Percentiles rank a stretch among this genome's conserved stretches.
Conservation (phyloP, 2,329 filamentous ascomycete genomes). For the Colletotrichum sp. region DNA sequence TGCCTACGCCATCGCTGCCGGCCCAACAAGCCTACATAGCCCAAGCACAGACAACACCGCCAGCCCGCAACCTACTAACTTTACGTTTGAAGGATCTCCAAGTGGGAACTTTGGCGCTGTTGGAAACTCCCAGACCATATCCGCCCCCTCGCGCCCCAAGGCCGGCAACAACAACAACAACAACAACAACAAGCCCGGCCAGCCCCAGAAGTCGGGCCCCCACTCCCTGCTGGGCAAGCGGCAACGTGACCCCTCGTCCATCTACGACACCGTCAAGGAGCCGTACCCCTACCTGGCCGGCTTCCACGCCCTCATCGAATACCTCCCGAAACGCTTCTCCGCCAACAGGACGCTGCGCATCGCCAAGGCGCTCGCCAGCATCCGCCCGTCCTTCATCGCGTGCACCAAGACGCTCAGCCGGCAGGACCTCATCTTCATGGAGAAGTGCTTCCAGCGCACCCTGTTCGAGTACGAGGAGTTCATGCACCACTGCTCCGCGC, state of each 20-base stretch:
- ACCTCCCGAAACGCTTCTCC: constrained; percentile 80
- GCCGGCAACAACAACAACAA: constrained; percentile 15
- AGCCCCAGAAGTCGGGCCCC: constrained; percentile 43
- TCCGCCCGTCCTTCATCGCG: constrained; percentile 91
- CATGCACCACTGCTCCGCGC: constrained; percentile 85
- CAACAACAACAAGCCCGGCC: constrained; percentile 38
- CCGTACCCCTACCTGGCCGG: constrained; percentile 91
- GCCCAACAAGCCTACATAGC: constrained; percentile 66
- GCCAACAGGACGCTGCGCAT: constrained; percentile 80
- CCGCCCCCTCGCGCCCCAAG: constrained; percentile 45
- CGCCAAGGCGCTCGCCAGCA: constrained; percentile 85
- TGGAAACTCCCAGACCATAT: constrained; percentile 23
- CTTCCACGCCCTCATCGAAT: constrained; percentile 86
- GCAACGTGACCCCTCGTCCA: constrained; percentile 76
- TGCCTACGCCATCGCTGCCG: constrained; percentile 68
- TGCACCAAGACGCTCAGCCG: constrained; percentile 88
- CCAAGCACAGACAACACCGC: constrained; percentile 68
- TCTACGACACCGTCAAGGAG: constrained; percentile 89
- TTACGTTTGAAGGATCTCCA: constrained; percentile 62
- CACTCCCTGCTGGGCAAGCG: constrained; percentile 64
- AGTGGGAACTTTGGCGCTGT: constrained; percentile 27
- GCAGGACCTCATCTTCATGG: constrained; percentile 95
- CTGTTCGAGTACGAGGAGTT: constrained; percentile 94
- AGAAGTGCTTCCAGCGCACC: constrained; percentile 93
- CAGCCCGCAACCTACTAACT: constrained; percentile 61